Conservation (phyloP, 441 rosid genomes). For the Francoa sonchifolia region DNA sequence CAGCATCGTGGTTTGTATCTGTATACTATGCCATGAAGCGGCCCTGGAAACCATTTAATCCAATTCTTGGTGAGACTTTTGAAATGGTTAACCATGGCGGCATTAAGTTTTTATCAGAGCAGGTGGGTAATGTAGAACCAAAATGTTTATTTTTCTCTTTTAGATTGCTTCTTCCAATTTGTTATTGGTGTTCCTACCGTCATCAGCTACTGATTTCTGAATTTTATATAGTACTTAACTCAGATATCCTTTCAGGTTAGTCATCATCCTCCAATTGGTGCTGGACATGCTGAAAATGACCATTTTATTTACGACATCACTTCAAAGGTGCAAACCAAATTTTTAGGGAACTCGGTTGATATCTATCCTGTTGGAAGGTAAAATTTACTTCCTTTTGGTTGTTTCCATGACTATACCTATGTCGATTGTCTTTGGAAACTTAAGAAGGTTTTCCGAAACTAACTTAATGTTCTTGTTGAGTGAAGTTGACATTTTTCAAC, state of each 20-base stretch:
- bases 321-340: conserved; percentile 85
- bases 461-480: no score
- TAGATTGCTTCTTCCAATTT: conserved; percentile 1
- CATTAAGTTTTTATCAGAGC: conserved; percentile 67
- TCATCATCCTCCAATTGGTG: conserved; percentile 95
- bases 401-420: background rate
- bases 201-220: background rate
- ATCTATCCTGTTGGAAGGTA: conserved; percentile 96
- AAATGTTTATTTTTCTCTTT: background rate
- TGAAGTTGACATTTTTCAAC: no score
- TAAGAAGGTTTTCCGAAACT: background rate
- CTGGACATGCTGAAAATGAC: conserved; percentile 92
- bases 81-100: conserved; percentile 76
- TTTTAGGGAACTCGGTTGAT: conserved; percentile 83
- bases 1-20: conserved; percentile 87
- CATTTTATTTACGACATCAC: conserved; percentile 80
- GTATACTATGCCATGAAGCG: conserved; percentile 74
- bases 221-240: background rate
- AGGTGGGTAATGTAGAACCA: conserved; percentile 30
- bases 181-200: background rate
- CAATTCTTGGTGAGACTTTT: conserved; percentile 95
- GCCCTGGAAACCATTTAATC: conserved; percentile 96
- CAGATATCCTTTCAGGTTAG: conserved; percentile 46
- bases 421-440: background rate
- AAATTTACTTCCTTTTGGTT: conserved; percentile 1